Evolutionary conservation across 495 filamentous ascomycete species (phyloP).

Genomic region (Xylaria intraflava): DNA sequence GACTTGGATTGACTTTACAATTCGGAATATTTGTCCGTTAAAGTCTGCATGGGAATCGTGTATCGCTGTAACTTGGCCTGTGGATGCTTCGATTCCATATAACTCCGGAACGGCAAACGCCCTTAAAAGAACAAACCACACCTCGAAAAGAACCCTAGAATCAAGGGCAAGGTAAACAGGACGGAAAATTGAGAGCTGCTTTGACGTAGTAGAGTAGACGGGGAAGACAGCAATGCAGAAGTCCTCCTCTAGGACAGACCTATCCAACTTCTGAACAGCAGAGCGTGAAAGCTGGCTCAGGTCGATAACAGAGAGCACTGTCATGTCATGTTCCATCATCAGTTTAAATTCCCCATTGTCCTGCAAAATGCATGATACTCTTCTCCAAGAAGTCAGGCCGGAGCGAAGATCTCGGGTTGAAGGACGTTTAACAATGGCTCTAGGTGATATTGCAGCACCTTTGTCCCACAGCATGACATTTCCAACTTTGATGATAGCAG

Average conservation of each 20-base stretch:
- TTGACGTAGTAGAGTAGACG: slow-evolving; percentile 63
- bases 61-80: slow-evolving; percentile 36
- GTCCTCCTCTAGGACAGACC: slow-evolving; percentile 88
- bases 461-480: slow-evolving; percentile 90
- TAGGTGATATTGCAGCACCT: slow-evolving; percentile 46
- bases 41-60: slow-evolving; percentile 33
- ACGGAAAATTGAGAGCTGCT: slow-evolving; percentile 55
- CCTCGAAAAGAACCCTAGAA: slow-evolving; percentile 82
- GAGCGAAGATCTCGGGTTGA: slow-evolving; percentile 41
- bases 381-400: slow-evolving; percentile 58
- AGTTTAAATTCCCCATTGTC: slow-evolving; percentile 95
- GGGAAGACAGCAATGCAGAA: slow-evolving; percentile 91
- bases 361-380: slow-evolving; percentile 85
- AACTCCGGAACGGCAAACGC: slow-evolving; percentile 93
- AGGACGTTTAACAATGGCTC: slow-evolving; percentile 45
- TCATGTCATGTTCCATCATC: slow-evolving; percentile 73
- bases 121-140: slow-evolving; percentile 90
- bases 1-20: slow-evolving; percentile 53
- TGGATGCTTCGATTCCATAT: slow-evolving; percentile 51
- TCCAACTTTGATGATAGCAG: slow-evolving; percentile 93
- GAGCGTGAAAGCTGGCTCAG: slow-evolving; percentile 84
- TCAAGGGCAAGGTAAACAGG: slow-evolving; percentile 84
- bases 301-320: slow-evolving; percentile 73
- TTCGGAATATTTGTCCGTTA: slow-evolving; percentile 46
- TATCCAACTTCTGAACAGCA: slow-evolving; percentile 81